Evolutionary conservation across 2,329 filamentous ascomycete genomes (phyloP).

Genomic region (Alternaria incomplexa): DNA sequence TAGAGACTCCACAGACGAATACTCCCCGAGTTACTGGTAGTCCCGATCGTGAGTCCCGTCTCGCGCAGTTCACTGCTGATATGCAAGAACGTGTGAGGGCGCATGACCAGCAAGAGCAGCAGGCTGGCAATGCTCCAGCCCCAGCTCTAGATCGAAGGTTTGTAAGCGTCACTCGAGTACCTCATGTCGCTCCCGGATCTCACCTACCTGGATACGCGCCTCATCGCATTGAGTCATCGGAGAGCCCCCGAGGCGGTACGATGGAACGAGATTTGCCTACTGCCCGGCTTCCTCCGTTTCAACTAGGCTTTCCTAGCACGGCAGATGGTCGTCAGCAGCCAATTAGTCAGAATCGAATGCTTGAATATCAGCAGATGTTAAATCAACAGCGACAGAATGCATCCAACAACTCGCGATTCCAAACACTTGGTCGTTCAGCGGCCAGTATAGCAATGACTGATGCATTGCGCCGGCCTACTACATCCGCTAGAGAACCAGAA

Average conservation of each 20-base stretch:
- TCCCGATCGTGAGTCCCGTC: background rate
- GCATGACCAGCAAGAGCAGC: background rate
- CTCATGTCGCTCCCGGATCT: background rate
- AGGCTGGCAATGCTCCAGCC: background rate
- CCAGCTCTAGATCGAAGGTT: background rate
- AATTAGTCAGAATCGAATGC: background rate
- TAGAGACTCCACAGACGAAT: background rate
- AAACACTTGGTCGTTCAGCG: background rate
- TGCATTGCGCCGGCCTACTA: background rate
- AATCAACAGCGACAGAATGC: background rate
- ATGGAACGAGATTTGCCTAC: background rate
- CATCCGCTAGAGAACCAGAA: background rate
- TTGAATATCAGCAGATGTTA: background rate
- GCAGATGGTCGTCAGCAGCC: background rate
- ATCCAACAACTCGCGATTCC: background rate
- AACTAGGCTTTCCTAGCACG: background rate
- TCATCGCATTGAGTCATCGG: background rate
- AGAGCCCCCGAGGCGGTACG: background rate
- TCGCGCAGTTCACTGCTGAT: background rate
- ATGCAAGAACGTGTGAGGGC: background rate
- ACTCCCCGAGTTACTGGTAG: background rate
- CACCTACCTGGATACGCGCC: background rate
- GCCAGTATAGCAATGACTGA: background rate
- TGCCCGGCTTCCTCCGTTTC: no score
- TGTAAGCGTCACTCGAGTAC: background rate